Base-by-base conservation (phyloP, 108 stramenopile genomes). In the Nitzschia sp. region DNA sequence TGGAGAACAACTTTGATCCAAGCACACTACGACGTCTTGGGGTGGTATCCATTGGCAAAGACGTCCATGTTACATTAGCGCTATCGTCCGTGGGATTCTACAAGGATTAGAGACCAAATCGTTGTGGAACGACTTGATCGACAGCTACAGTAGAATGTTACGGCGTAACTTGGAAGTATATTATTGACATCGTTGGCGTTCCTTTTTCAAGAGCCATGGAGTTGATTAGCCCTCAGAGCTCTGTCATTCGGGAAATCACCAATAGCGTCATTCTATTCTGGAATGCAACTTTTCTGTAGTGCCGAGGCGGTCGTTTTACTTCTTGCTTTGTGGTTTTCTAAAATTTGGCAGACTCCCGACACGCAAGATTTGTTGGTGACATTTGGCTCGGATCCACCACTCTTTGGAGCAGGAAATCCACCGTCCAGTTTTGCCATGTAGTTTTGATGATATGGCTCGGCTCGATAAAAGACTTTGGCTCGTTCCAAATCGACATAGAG, bases 11-110 rank as follows among this genome's bases (percentile, higher is more conserved):
- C 30, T 77, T 90, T 42, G 82, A 85, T 30, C 47, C 66, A 9
- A 55, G 67, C 0, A 42, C 63, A 11, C 30, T 90, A 30, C 75
- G 84, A 6, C 66, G 89, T 47, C 29, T 86, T 31, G 85, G 86
- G 24, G 48, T 90, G 46, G 86, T 90, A 24, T 82, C 89, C 8
- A 87, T 87, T 64, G 89, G 89, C n/a, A 77, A 76, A 45, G 73
- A 76, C 19, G 87, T 83, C 65, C 75, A 83, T 0, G 86, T 85
- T 24, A 61, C 68, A 32, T 67, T 90, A 30, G 88, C 82, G 38
- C 58, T 90, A 18, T 76, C 79, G 28, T 67, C 54, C 15, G 46
- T 90, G 59, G 68, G 84, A 21, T 90, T 90, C 56, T 85, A 83
- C 71, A 83, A 58, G 18, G 51, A 75, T 15, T 38, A 59, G 28